Evolutionary conservation across 2,329 filamentous ascomycete genomes (phyloP).

Genomic region (Dactylellina drechsleri): DNA sequence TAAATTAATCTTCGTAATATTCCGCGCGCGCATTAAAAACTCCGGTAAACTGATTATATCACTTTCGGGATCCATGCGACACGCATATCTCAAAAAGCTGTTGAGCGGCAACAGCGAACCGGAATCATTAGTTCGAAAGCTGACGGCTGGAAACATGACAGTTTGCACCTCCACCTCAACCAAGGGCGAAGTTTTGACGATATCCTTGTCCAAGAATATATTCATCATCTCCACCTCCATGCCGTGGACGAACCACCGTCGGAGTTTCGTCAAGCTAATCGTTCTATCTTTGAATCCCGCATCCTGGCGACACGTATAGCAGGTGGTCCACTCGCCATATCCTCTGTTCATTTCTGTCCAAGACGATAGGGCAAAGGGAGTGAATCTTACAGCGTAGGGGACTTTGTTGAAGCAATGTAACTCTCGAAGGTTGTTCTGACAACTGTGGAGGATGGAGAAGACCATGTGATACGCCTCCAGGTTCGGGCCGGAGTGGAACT

Average conservation of each 20-base stretch:
- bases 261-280: constrained; percentile 2
- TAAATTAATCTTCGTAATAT: constrained; percentile 7
- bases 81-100: not conserved
- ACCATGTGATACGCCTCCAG: not conserved
- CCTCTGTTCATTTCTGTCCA: not conserved
- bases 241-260: constrained; percentile 3
- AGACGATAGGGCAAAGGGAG: too few species aligned
- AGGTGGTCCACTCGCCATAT: constrained; percentile 12
- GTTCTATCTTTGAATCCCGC: not conserved
- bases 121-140: not conserved
- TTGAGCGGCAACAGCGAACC: not conserved
- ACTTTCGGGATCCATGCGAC: not conserved
- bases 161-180: constrained; percentile 10
- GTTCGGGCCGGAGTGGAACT: not conserved
- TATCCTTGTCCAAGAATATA: not conserved
- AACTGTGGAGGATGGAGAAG: constrained; percentile 25
- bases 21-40: constrained; percentile 13
- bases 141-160: not conserved
- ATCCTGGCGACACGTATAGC: not conserved
- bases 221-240: constrained; percentile 5
- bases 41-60: not conserved
- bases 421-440: constrained; percentile 12
- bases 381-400: too few species aligned
- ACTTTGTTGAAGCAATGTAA: constrained; percentile 14
- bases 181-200: constrained; percentile 4